phyloP scores from a whole-genome alignment of 2,329 filamentous ascomycete genomes.

The Pseudopithomyces maydicus region DNA sequence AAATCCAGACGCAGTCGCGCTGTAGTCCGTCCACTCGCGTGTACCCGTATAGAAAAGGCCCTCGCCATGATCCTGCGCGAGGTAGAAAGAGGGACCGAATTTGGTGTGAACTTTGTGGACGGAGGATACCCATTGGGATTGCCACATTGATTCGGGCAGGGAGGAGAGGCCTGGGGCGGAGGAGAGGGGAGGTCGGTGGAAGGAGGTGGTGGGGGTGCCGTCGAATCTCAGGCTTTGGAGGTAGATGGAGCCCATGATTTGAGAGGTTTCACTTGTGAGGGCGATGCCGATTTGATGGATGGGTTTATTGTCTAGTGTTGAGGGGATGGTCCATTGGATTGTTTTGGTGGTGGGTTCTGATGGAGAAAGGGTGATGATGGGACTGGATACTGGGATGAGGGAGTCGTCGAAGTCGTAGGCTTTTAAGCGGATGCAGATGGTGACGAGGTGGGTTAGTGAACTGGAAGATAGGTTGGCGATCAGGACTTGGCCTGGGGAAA shows the following conservation, averaged over 20 bases:
- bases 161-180: conserved; percentile 2
- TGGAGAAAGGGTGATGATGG: not conserved
- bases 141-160: conserved; percentile 24
- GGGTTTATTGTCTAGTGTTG: not conserved
- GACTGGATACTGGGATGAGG: not conserved
- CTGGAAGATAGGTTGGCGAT: not conserved
- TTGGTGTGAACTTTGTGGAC: conserved; percentile 22
- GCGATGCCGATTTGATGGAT: conserved; percentile 10
- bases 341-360: not conserved
- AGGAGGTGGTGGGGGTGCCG: not conserved
- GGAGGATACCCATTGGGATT: conserved; percentile 32
- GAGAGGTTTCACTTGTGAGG: not conserved
- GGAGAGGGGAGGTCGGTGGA: not conserved
- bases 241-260: not conserved
- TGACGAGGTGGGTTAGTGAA: not conserved
- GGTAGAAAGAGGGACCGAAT: conserved; percentile 21
- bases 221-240: conserved; percentile 3
- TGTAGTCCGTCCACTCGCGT: conserved; percentile 40
- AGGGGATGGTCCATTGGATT: conserved; percentile 9
- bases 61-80: conserved; percentile 36
- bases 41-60: conserved; percentile 41
- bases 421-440: conserved; percentile 7
- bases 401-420: conserved; percentile 9
- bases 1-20: conserved; percentile 21
- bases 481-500: conserved; percentile 8